phyloP scores from a whole-genome alignment of 129 eudicot genomes.

The Sambucus nigra region DNA sequence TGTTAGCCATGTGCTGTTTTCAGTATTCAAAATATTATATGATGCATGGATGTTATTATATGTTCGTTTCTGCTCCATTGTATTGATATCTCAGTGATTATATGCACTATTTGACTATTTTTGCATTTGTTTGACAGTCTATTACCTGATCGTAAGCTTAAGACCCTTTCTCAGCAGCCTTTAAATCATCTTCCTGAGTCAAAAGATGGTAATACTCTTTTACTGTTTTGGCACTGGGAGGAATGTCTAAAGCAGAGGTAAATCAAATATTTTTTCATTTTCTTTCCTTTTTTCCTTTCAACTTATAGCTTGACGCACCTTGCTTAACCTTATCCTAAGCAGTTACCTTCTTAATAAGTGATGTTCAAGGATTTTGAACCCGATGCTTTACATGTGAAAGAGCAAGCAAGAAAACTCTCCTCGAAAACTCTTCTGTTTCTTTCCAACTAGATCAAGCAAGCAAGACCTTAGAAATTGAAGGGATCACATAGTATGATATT shows the following conservation, averaged over 20 bases:
- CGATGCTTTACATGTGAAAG: too few relatives aligned
- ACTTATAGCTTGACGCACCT: neutral
- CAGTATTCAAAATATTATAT: neutral
- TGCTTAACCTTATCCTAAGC: slow-evolving; percentile 1
- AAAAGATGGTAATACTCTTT: slow-evolving; percentile 78
- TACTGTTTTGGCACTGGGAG: slow-evolving; percentile 97
- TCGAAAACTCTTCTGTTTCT: too few relatives aligned
- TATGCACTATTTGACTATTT: slow-evolving; percentile 4
- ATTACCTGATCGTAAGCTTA: slow-evolving; percentile 90
- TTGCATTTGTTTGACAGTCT: slow-evolving; percentile 37
- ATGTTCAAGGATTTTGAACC: too few relatives aligned
- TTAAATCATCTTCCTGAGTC: slow-evolving; percentile 73
- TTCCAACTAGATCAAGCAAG: too few relatives aligned
- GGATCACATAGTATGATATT: too few relatives aligned
- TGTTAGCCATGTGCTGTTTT: neutral
- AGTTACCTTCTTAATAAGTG: too few relatives aligned
- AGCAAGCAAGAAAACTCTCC: too few relatives aligned
- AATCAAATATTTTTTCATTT: neutral
- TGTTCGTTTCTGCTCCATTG: neutral
- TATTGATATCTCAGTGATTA: neutral
- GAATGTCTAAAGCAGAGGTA: slow-evolving; percentile 89
- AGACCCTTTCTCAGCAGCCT: slow-evolving; percentile 80
- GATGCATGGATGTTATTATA: neutral
- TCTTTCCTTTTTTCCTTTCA: slow-evolving; percentile 5
- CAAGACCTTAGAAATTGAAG: too few relatives aligned